These are phyloP conservation scores for Pyricularia grisea DNA, from an alignment of 2,329 filamentous ascomycete species.

Conservation along the genomic window DNA sequence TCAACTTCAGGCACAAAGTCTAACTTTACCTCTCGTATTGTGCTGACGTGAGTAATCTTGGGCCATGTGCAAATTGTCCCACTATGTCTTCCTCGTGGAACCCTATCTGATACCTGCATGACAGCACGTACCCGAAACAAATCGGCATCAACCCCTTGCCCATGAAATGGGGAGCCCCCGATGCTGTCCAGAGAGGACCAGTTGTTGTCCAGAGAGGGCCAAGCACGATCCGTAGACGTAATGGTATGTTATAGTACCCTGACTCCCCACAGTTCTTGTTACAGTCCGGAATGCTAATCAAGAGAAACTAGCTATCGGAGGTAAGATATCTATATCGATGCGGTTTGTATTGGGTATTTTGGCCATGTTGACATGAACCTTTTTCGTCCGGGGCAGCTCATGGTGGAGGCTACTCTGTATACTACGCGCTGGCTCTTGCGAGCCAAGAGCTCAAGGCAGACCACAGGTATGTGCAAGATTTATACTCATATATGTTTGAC, in stretches of 20 bases:
- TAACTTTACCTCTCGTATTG: conserved; percentile 42
- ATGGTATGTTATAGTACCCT: conserved; percentile 45
- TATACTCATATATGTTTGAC: not conserved
- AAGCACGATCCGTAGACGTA: conserved; percentile 69
- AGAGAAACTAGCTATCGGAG: conserved; percentile 11
- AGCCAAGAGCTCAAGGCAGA: conserved; percentile 79
- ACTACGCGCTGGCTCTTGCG: conserved; percentile 86
- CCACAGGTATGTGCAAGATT: conserved; percentile 37
- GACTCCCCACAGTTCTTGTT: not conserved
- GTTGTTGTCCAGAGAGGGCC: conserved; percentile 75
- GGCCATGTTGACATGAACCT: not conserved
- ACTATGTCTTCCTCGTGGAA: not conserved
- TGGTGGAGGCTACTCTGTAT: conserved; percentile 91
- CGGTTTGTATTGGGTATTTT: not conserved
- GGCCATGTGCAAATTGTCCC: not conserved
- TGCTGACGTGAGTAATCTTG: conserved; percentile 35
- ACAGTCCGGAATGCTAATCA: not conserved
- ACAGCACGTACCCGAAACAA: conserved; percentile 80
- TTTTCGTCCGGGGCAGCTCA: conserved; percentile 16
- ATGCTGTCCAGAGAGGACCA: conserved; percentile 69
- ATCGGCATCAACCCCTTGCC: conserved; percentile 86
- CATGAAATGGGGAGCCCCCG: conserved; percentile 77
- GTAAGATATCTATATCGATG: conserved; percentile 3
- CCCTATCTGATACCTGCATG: not conserved
- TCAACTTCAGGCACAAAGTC: conserved; percentile 27